A percentile compares a stretch with the other conserved stretches of the same genome.
phyloP scores from a whole-genome alignment of 2,329 filamentous ascomycete species.

The Xylaria multiplex region DNA sequence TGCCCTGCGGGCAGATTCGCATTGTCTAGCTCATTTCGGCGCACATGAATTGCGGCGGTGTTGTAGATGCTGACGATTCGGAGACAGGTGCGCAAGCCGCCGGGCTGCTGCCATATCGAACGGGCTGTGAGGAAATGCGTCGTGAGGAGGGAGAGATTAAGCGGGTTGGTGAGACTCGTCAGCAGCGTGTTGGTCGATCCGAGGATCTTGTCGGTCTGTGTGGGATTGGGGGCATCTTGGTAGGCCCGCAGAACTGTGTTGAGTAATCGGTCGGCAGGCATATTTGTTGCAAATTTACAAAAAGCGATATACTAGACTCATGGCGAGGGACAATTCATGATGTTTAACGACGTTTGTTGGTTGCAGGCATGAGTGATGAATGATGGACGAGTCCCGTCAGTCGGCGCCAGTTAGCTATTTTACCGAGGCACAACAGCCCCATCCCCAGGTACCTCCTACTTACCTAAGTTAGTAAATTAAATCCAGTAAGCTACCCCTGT shows the following conservation, averaged over 20 bases:
- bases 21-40: slow-evolving; percentile 59
- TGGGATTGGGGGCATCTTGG: slow-evolving; percentile 62
- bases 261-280: slow-evolving; percentile 74
- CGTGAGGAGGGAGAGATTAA: slow-evolving; percentile 78
- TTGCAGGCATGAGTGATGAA: background rate
- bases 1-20: slow-evolving; percentile 36
- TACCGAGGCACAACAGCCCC: slow-evolving; percentile 44
- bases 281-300: slow-evolving; percentile 48
- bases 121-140: slow-evolving; percentile 77
- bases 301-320: slow-evolving; percentile 14
- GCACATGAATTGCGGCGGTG: slow-evolving; percentile 68
- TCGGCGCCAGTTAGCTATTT: background rate
- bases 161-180: slow-evolving; percentile 75
- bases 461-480: background rate
- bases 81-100: slow-evolving; percentile 70
- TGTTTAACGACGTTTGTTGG: background rate
- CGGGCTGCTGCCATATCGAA: slow-evolving; percentile 72
- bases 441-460: too few species aligned
- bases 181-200: slow-evolving; percentile 75
- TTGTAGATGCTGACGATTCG: slow-evolving; percentile 78
- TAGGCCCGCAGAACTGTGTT: slow-evolving; percentile 71
- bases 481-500: too few species aligned
- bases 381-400: background rate
- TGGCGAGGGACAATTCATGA: slow-evolving; percentile 7
- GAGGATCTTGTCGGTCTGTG: slow-evolving; percentile 66